Evolutionary conservation across 2,329 filamentous ascomycete species (phyloP).

Genomic region (Colletotrichum sp.): DNA sequence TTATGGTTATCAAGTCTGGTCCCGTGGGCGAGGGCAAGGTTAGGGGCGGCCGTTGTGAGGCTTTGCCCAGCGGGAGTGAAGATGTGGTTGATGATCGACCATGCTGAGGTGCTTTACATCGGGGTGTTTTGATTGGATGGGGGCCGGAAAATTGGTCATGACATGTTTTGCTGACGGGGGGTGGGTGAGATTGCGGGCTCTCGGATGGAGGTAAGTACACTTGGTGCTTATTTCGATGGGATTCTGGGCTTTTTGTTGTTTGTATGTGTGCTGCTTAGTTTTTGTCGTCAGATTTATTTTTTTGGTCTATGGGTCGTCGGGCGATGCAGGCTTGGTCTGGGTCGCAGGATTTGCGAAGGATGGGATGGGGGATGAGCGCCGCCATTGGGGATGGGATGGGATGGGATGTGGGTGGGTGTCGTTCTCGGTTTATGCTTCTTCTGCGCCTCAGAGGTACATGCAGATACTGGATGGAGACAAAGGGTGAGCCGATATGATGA

Average conservation of each 20-base stretch:
- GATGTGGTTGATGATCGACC: background rate
- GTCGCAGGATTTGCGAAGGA: background rate
- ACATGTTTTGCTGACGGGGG: background rate
- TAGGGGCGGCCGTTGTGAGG: background rate
- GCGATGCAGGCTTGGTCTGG: background rate
- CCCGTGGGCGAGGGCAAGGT: background rate
- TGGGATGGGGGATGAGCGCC: background rate
- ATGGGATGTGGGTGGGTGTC: background rate
- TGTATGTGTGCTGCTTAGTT: background rate
- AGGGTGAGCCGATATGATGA: background rate
- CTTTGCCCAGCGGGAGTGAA: background rate
- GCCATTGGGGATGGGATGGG: background rate
- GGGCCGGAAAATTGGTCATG: background rate
- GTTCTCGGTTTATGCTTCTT: constrained; percentile 1
- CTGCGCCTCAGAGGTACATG: background rate
- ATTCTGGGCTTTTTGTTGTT: background rate
- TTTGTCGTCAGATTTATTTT: background rate
- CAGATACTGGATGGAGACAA: background rate
- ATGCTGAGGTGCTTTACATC: background rate
- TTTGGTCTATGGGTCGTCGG: background rate
- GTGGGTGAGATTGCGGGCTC: background rate
- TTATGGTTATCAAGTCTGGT: background rate
- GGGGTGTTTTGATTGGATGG: background rate
- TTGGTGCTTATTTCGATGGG: background rate
- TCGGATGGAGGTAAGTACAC: background rate